These are phyloP conservation scores for Aspergillus egyptiacus DNA, from an alignment of 495 filamentous ascomycete species.

Conservation along the genomic window DNA sequence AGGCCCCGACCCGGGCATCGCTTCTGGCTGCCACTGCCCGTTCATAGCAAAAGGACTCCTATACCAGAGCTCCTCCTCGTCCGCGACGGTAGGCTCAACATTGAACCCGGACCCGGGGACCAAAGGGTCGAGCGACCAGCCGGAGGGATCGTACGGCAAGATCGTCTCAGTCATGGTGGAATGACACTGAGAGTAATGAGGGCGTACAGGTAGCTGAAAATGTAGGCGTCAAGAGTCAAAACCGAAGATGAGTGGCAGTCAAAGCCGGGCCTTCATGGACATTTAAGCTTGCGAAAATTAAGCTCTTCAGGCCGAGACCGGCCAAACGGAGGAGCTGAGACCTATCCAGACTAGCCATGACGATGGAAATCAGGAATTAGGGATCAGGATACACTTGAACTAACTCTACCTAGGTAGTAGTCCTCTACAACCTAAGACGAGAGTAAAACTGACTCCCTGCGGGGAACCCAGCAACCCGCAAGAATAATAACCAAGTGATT, in stretches of 20 bases:
- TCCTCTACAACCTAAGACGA: too few relatives aligned
- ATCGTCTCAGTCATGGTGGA: constrained; percentile 6
- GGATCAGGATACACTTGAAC: not conserved
- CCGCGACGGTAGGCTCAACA: not conserved
- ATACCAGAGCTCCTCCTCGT: constrained; percentile 10
- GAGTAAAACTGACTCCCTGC: too few relatives aligned
- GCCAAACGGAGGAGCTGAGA: not conserved
- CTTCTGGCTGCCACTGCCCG: not conserved
- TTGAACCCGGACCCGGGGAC: constrained; percentile 2
- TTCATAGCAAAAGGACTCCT: constrained; percentile 5
- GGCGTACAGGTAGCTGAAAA: too few relatives aligned
- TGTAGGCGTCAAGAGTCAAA: too few relatives aligned
- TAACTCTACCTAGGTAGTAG: too few relatives aligned
- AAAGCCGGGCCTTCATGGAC: not conserved
- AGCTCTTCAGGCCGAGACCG: not conserved
- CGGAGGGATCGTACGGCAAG: constrained; percentile 1
- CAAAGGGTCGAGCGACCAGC: constrained; percentile 8
- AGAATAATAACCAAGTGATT: too few relatives aligned
- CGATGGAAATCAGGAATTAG: too few relatives aligned
- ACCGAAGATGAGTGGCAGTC: too few relatives aligned
- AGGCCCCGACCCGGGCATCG: not conserved
- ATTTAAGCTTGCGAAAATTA: constrained; percentile 6
- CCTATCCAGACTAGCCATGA: too few relatives aligned
- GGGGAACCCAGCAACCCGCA: too few relatives aligned
- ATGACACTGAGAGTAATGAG: too few relatives aligned